Evolutionary conservation across 2,329 filamentous ascomycete genomes (phyloP).

Genomic region (Trichoderma afroharzianum): DNA sequence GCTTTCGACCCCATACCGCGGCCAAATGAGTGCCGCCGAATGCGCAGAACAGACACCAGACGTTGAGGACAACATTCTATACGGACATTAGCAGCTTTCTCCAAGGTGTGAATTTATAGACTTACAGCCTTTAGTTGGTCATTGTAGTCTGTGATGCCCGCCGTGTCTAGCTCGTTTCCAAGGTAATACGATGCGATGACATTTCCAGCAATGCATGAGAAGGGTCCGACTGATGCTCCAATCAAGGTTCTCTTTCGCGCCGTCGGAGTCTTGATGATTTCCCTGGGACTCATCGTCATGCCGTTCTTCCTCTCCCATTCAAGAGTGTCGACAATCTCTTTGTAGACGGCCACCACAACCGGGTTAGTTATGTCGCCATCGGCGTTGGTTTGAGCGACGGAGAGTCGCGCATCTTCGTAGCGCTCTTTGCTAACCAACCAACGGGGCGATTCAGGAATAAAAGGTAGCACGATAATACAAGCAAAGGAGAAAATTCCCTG

Average conservation of each 20-base stretch:
- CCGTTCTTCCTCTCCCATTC: slow-evolving; percentile 25
- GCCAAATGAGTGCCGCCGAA: slow-evolving; percentile 37
- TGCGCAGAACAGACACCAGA: slow-evolving; percentile 43
- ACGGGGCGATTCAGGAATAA: slow-evolving; percentile 35
- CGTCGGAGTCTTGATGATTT: slow-evolving; percentile 32
- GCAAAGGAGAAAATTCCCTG: slow-evolving; percentile 22
- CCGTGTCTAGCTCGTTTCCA: slow-evolving; percentile 36
- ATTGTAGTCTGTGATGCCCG: slow-evolving; percentile 34
- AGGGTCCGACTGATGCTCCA: slow-evolving; percentile 26
- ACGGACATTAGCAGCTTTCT: slow-evolving; percentile 15
- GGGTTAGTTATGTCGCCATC: slow-evolving; percentile 32
- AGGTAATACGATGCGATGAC: slow-evolving; percentile 38
- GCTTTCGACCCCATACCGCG: slow-evolving; percentile 25
- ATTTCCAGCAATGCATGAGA: slow-evolving; percentile 31
- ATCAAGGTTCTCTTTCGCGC: slow-evolving; percentile 33
- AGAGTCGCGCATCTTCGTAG: slow-evolving; percentile 33
- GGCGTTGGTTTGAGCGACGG: slow-evolving; percentile 38
- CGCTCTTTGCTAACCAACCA: slow-evolving; percentile 26
- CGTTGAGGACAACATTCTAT: slow-evolving; percentile 48
- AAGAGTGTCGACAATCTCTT: slow-evolving; percentile 37
- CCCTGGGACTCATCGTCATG: slow-evolving; percentile 32
- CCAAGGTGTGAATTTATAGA: neutral
- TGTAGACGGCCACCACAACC: slow-evolving; percentile 31
- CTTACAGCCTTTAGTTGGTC: slow-evolving; percentile 41
- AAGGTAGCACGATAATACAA: slow-evolving; percentile 28